Evolutionary conservation across 75 land plant species (phyloP), one percentile per base, ranked within the genome.

Genomic region (Gnetum montanum): DNA sequence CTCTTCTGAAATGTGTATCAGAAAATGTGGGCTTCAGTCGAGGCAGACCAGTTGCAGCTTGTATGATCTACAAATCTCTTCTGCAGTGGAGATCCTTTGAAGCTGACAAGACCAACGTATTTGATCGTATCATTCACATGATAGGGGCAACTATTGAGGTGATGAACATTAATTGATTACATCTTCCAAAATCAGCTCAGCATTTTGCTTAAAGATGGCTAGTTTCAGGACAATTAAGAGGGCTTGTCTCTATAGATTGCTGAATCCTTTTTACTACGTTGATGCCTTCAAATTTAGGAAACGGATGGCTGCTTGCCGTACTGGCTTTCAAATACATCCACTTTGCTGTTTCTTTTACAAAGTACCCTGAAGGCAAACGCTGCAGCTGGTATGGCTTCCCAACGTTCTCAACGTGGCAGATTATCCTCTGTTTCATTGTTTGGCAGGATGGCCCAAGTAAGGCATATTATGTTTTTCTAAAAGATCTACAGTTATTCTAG

Each of bases 41-140:
- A 55, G 70, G 75, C 54, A 68, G 82, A 55, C 88, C 97, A 27
- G 77, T 73, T 65, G 84, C 94, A 26, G 93, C 93, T 31, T 80
- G 77, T 46, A 63, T 88, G 20, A 69, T 84, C 25, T 91, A 80
- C 80, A 91, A 91, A 54, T 69, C 82, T 47, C 73, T 91, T 48
- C 79, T 91, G 46, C 97, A 87, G 20, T 91, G 97, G 97, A 77
- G 88, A 43, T 83, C 88, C 1, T 87, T 91, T 78, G 93, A 91
- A 73, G 88, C 87, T 43, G 97, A 91, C 22, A 87, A 73, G 57
- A 91, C 97, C 13, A 82, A 68, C 56, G 86, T 91, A 40, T 91
- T 91, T 70, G 93, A 91, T 56, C 81, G 85, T n/a, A 91, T 91
- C 18, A 87, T 87, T 59, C 88, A 86, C 8, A 76, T 93, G 33